phyloP scores from a whole-genome alignment of 306 rosid genomes.

The Pterocarpus santalinus region DNA sequence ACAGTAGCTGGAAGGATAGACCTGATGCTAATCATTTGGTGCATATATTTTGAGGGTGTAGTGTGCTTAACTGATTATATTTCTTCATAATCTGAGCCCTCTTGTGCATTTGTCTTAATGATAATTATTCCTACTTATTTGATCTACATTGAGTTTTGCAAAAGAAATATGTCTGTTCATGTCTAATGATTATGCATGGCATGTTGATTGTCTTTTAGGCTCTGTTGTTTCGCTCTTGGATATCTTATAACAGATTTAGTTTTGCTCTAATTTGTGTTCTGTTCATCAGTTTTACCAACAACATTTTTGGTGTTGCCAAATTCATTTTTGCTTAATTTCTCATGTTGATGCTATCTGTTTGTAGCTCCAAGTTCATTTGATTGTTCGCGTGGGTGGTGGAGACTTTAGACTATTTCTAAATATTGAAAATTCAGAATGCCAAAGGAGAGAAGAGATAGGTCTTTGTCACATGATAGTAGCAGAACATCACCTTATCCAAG shows the following conservation, averaged over 20 bases:
- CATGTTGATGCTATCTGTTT: slow-evolving; percentile 38
- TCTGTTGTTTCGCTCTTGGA: slow-evolving; percentile 27
- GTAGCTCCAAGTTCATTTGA: slow-evolving; percentile 44
- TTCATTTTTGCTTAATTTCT: slow-evolving; percentile 35
- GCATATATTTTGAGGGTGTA: background rate
- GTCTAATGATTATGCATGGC: slow-evolving; percentile 13
- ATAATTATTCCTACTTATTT: slow-evolving; percentile 6
- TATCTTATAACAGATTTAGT: background rate
- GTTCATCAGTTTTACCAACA: background rate
- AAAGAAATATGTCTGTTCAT: slow-evolving; percentile 20
- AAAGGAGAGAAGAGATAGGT: slow-evolving; percentile 91
- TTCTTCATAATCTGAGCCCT: slow-evolving; percentile 5
- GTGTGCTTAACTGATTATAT: background rate
- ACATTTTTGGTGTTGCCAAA: background rate
- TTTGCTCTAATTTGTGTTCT: slow-evolving; percentile 9
- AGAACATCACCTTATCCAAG: slow-evolving; percentile 85
- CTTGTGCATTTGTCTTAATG: background rate
- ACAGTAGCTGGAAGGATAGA: background rate
- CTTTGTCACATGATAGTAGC: slow-evolving; percentile 74
- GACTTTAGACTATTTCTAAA: slow-evolving; percentile 30
- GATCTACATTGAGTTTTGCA: slow-evolving; percentile 17
- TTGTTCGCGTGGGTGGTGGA: slow-evolving; percentile 41
- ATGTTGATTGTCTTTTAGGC: background rate
- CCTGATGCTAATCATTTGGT: slow-evolving; percentile 5
- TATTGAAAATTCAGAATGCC: slow-evolving; percentile 68